Conservation (phyloP, 2,329 filamentous ascomycete species). For the Exophiala sideris region DNA sequence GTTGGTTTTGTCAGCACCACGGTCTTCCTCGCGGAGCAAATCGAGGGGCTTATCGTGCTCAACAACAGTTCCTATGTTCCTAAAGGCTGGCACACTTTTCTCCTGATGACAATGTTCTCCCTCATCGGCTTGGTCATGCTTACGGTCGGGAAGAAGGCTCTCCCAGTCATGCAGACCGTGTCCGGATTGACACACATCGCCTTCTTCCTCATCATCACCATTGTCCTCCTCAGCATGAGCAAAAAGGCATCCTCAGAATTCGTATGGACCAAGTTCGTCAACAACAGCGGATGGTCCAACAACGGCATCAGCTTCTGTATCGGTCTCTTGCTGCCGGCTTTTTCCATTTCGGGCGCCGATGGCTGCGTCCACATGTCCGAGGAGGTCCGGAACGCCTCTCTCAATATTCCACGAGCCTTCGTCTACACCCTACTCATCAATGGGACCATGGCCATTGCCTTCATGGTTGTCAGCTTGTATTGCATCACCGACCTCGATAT, state of each 20-base stretch:
- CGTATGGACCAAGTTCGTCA: constrained; percentile 45
- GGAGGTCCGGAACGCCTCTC: constrained; percentile 36
- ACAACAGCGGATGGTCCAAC: constrained; percentile 43
- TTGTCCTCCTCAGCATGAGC: constrained; percentile 35
- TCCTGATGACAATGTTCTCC: constrained; percentile 22
- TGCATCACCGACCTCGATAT: constrained; percentile 39
- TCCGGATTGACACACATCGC: constrained; percentile 32
- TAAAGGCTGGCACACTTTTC: constrained; percentile 38
- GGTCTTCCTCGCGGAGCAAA: constrained; percentile 32
- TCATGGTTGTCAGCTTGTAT: constrained; percentile 36
- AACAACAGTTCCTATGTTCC: constrained; percentile 34
- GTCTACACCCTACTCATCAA: constrained; percentile 41
- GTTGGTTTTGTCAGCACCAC: constrained; percentile 34
- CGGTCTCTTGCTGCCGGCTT: constrained; percentile 31
- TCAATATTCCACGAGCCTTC: constrained; percentile 35
- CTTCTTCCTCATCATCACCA: constrained; percentile 36
- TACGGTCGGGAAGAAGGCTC: constrained; percentile 28
- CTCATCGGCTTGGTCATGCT: constrained; percentile 24
- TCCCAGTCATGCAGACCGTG: constrained; percentile 31
- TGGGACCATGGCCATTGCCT: constrained; percentile 32
- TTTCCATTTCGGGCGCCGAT: constrained; percentile 29
- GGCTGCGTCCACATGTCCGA: constrained; percentile 29
- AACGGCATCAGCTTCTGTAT: constrained; percentile 46
- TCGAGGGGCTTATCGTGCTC: constrained; percentile 34
- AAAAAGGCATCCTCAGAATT: constrained; percentile 32